Conservation (phyloP, 192 early-diverging fungal genomes). For the Spizellomyces punctatus region DNA sequence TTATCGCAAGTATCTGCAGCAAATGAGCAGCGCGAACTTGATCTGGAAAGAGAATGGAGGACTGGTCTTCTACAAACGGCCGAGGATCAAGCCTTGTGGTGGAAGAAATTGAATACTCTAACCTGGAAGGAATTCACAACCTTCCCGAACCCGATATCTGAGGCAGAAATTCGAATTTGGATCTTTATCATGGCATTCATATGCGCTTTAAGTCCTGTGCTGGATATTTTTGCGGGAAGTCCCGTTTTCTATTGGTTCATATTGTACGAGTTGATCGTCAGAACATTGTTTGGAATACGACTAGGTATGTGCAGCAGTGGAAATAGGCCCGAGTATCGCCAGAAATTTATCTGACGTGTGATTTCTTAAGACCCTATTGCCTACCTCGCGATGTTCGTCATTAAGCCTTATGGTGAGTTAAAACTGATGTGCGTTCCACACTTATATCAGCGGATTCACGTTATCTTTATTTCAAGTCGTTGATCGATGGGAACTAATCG, state of each 20-base stretch:
- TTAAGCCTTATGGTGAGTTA: background rate
- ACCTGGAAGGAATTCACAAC: background rate
- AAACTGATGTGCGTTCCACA: too few relatives aligned
- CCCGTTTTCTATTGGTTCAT: background rate
- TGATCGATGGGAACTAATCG: background rate
- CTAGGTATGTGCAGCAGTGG: background rate
- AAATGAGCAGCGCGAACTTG: background rate
- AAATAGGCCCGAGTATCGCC: background rate
- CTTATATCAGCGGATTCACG: too few relatives aligned
- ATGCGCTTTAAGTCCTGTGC: background rate
- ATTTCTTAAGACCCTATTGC: background rate
- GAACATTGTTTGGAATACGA: background rate
- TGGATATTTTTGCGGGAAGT: slow-evolving; percentile 3
- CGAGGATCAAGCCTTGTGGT: background rate
- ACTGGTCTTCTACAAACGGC: background rate
- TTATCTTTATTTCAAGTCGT: background rate
- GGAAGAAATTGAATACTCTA: background rate
- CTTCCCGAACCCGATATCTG: background rate
- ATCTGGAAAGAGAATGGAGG: background rate
- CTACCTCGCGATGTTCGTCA: background rate
- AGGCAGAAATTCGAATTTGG: background rate
- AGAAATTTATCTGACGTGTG: background rate
- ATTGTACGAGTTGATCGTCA: background rate
- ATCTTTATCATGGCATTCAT: background rate
- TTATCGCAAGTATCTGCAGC: background rate